A percentile compares a stretch with the other conserved stretches of the same genome.
These are phyloP conservation scores for Acanthamoeba healyi DNA, from an alignment of 208 protist genomes.

Conservation along the genomic window DNA sequence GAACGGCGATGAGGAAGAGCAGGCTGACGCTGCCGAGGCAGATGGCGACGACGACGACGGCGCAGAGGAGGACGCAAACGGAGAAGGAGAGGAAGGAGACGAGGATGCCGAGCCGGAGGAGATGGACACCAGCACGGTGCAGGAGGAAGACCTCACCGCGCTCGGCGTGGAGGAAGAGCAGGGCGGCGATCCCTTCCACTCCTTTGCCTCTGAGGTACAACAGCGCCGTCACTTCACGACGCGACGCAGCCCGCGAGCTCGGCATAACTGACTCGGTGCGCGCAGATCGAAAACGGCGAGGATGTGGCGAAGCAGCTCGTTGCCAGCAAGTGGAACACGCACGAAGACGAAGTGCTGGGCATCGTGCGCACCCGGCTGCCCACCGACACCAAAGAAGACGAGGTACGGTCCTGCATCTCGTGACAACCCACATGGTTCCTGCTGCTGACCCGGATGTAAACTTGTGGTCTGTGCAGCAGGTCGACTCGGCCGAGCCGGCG, in stretches of 20 bases:
- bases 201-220: neutral
- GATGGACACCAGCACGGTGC: neutral
- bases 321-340: neutral
- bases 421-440: too few relatives aligned
- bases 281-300: neutral
- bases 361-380: neutral
- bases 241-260: too few relatives aligned
- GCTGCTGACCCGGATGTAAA: too few relatives aligned
- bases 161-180: conserved; percentile 25
- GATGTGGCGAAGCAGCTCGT: neutral
- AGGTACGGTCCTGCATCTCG: too few relatives aligned
- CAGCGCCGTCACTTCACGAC: too few relatives aligned
- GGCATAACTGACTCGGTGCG: too few relatives aligned
- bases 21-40: neutral
- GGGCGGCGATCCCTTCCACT: conserved; percentile 4
- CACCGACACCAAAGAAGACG: neutral
- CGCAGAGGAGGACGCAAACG: neutral
- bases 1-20: neutral
- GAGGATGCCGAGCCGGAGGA: neutral
- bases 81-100: too few relatives aligned
- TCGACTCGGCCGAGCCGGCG: too few relatives aligned
- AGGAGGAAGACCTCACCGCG: neutral
- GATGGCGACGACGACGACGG: neutral
- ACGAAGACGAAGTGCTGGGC: neutral
- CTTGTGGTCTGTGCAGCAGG: too few relatives aligned